Percentiles rank a stretch among this genome's conserved stretches.
Conservation (phyloP, 169 alveolate genomes). For the Plasmodium coatneyi region DNA sequence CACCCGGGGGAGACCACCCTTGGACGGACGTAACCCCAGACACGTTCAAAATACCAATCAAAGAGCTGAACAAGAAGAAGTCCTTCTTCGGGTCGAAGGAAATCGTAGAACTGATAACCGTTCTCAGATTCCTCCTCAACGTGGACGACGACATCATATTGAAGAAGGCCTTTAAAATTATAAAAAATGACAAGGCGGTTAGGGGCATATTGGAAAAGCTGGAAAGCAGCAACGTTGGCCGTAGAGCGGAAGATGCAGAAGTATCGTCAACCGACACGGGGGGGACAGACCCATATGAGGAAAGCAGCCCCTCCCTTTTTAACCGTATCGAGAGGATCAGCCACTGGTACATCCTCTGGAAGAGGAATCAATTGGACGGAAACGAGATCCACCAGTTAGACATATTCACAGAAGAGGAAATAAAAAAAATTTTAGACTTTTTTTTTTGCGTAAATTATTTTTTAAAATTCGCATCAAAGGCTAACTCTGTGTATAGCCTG, state of each 20-base stretch:
- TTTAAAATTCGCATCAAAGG: background rate
- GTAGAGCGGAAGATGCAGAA: no score
- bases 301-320: background rate
- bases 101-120: conserved; percentile 39
- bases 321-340: background rate
- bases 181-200: conserved; percentile 20
- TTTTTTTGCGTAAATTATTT: conserved; percentile 50
- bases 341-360: background rate
- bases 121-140: conserved; percentile 33
- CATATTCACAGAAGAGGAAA: conserved; percentile 28
- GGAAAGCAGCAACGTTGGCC: background rate
- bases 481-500: conserved; percentile 28
- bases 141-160: conserved; percentile 50
- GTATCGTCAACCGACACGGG: background rate
- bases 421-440: conserved; percentile 36
- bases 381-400: background rate
- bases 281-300: no score
- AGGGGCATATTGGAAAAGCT: conserved; percentile 6
- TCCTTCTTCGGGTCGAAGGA: conserved; percentile 58
- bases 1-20: background rate
- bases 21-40: conserved; percentile 5
- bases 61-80: conserved; percentile 51
- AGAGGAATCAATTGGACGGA: background rate
- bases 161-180: conserved; percentile 45
- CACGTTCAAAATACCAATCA: conserved; percentile 32